Percentiles rank a stretch among this genome's conserved stretches.
phyloP scores from a whole-genome alignment of 176 grass and related monocot species.

The Musa troglodytarum region DNA sequence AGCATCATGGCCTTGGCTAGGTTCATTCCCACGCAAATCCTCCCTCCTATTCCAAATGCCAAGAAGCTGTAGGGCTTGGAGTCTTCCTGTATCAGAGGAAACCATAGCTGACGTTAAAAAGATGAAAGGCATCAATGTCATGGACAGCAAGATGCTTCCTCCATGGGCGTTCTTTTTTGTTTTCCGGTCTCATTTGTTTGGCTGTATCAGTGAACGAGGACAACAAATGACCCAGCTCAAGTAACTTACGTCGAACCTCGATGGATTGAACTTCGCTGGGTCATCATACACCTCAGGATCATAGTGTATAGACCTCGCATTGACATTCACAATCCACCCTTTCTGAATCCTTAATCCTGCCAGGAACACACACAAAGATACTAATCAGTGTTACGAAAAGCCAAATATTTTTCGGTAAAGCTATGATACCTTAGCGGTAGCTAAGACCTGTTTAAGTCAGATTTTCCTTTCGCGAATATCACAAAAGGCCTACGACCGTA shows the following conservation, averaged over 20 bases:
- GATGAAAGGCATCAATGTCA: background rate
- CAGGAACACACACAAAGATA: background rate
- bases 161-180: background rate
- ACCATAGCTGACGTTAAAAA: background rate
- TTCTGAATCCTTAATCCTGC: conserved; percentile 64
- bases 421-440: too few relatives aligned
- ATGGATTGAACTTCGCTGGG: conserved; percentile 60
- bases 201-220: too few relatives aligned
- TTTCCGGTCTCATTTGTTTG: background rate
- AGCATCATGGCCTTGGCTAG: conserved; percentile 90
- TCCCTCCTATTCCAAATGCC: conserved; percentile 68
- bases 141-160: background rate
- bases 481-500: too few relatives aligned
- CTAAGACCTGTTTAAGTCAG: too few relatives aligned
- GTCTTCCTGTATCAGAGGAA: conserved; percentile 33
- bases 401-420: too few relatives aligned
- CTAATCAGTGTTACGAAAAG: too few relatives aligned
- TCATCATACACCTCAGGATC: conserved; percentile 49
- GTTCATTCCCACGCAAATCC: conserved; percentile 84
- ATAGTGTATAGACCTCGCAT: conserved; percentile 66
- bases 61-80: conserved; percentile 53
- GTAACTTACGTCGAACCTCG: conserved; percentile 49
- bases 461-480: too few relatives aligned
- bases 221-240: background rate
- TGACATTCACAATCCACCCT: conserved; percentile 83